These are phyloP conservation scores for Pleurostoma richardsiae DNA, from an alignment of 2,329 filamentous ascomycete species.

Conservation along the genomic window DNA sequence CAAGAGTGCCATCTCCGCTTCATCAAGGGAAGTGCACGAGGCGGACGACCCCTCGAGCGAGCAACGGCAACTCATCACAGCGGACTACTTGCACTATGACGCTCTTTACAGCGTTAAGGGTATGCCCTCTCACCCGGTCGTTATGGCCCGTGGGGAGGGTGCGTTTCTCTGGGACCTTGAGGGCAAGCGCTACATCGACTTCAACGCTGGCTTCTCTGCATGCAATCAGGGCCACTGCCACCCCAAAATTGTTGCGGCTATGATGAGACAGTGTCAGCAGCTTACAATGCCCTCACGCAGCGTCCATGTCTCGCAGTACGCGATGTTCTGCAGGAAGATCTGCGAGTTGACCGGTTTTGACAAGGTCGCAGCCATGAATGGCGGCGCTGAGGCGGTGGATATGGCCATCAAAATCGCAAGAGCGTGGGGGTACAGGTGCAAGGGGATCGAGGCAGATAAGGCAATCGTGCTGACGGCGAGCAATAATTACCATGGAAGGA, in stretches of 20 bases:
- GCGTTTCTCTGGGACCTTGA: neutral
- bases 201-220: neutral
- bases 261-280: neutral
- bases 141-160: neutral
- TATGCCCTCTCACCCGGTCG: neutral
- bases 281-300: neutral
- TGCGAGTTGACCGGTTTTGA: neutral
- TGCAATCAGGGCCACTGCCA: neutral
- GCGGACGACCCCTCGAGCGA: neutral
- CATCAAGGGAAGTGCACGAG: too few species aligned
- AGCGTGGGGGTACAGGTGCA: neutral
- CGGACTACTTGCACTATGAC: neutral
- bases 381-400: neutral
- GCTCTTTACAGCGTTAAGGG: neutral
- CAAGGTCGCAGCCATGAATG: neutral
- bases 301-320: neutral
- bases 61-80: neutral
- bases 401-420: neutral
- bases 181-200: neutral
- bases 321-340: neutral
- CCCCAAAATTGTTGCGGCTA: neutral
- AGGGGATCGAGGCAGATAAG: neutral
- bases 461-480: neutral
- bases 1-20: too few species aligned
- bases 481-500: neutral